Evolutionary conservation across 2,329 filamentous ascomycete species (phyloP).

Genomic region (Penicillium sp.): DNA sequence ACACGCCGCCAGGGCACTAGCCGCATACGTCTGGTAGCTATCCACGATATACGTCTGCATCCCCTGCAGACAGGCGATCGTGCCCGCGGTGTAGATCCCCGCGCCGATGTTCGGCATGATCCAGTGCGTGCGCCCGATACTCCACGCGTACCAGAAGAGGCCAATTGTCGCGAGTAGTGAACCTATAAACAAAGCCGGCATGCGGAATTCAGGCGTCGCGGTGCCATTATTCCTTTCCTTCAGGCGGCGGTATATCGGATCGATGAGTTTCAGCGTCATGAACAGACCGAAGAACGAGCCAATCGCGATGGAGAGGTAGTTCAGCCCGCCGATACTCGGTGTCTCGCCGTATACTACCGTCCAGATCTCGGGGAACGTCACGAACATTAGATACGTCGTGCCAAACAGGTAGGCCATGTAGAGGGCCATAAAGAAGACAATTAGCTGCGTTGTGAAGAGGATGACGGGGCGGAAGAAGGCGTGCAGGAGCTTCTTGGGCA

Average conservation of each 20-base stretch:
- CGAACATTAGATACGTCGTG: slow-evolving; percentile 35
- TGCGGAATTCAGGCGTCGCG: slow-evolving; percentile 63
- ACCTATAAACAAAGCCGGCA: slow-evolving; percentile 61
- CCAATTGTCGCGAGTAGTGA: slow-evolving; percentile 57
- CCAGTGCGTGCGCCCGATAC: slow-evolving; percentile 55
- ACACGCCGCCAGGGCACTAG: slow-evolving; percentile 28
- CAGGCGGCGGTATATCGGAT: slow-evolving; percentile 53
- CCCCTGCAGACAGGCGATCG: slow-evolving; percentile 41
- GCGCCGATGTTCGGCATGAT: slow-evolving; percentile 59
- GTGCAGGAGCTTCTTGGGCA: slow-evolving; percentile 2
- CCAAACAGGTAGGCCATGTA: slow-evolving; percentile 66
- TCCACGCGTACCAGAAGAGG: slow-evolving; percentile 64
- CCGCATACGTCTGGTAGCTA: slow-evolving; percentile 35
- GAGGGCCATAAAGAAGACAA: slow-evolving; percentile 59
- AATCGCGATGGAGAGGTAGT: slow-evolving; percentile 66
- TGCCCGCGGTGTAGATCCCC: slow-evolving; percentile 51
- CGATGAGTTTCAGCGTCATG: slow-evolving; percentile 53
- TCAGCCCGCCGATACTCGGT: slow-evolving; percentile 61
- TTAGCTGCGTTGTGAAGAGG: slow-evolving; percentile 62
- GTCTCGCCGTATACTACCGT: slow-evolving; percentile 58
- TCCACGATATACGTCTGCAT: slow-evolving; percentile 42
- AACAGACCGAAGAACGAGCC: slow-evolving; percentile 64
- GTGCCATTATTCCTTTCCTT: slow-evolving; percentile 48
- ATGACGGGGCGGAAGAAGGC: slow-evolving; percentile 61
- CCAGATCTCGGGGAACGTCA: slow-evolving; percentile 62